Evolutionary conservation across 208 protist genomes (phyloP), one percentile per base, ranked within the genome.

Genomic region (Wallacemonas rigidus): DNA sequence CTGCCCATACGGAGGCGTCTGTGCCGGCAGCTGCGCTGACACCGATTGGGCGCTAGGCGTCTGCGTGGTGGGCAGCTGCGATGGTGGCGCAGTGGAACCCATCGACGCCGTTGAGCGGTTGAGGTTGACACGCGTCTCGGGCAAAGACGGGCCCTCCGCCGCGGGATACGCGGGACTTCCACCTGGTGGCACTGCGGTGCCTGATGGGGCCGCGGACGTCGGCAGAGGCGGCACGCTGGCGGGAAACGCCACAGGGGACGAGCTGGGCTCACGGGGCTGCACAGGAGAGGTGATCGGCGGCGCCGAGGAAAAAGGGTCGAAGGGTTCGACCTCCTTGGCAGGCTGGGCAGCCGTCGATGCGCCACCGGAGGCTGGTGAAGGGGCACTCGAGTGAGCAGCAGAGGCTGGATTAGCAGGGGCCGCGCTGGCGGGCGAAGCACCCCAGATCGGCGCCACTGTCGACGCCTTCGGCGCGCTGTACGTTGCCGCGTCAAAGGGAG

Each of bases 361-460:
- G 15, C 26, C 39, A 48, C 35, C 5, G 47, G 63, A 57, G 53
- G 51, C 17, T 55, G 51, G 51, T 51, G 36, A 63, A 8, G 7
- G 15, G 60, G 17, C 39, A 26, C 26, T 26, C 26, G 26, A 26
- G 26, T 26, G 26, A 26, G 26, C 26, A 26, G 26, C 26, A 26
- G 75, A 47, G 40, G 50, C 67, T n/a, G 67, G 35, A 35, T 9
- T 58, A 3, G 69, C 9, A 5, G 45, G 35, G 50, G 40, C 72
- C 2, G 62, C 57, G 9, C 51, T 48, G 11, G 69, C 26, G 12
- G 71, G n/a, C 26, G 43, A 64, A 54, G 56, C 61, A 40, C 48
- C 64, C 86, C 83, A 91, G 15, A 88, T 76, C 15, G 83, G 83
- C 1, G 72, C 76, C 3, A 86, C 80, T 3, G 61, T 55, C 14